These are phyloP conservation scores for Yamadazyma sp. DNA, from an alignment of 1,139 yeast genomes.

Conservation along the genomic window DNA sequence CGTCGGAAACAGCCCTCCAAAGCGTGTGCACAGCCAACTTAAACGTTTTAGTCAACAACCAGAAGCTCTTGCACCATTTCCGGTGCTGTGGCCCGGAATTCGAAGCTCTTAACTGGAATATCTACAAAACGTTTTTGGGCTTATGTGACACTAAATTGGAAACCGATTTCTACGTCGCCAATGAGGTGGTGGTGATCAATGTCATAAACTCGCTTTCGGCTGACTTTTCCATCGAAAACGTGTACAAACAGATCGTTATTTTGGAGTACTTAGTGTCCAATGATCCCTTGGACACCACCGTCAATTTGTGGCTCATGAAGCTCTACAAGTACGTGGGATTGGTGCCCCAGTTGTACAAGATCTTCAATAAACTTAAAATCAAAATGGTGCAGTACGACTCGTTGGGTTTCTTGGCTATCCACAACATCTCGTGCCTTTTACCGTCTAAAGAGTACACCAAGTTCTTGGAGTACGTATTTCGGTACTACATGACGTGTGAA, in stretches of 20 bases:
- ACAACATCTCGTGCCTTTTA: conserved; percentile 28
- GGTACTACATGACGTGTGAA: conserved; percentile 53
- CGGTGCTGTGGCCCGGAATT: conserved; percentile 17
- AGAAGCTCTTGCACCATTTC: conserved; percentile 38
- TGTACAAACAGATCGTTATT: conserved; percentile 34
- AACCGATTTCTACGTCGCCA: conserved; percentile 66
- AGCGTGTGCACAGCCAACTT: conserved; percentile 23
- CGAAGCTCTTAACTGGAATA: conserved; percentile 27
- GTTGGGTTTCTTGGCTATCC: conserved; percentile 53
- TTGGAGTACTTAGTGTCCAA: conserved; percentile 48
- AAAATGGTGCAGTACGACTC: conserved; percentile 83
- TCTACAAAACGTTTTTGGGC: conserved; percentile 31
- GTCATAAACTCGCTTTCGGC: conserved; percentile 23
- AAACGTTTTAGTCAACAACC: conserved; percentile 47
- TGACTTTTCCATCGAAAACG: conserved; percentile 13
- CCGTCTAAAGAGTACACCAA: conserved; percentile 29
- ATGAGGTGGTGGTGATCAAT: conserved; percentile 60
- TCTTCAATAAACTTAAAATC: conserved; percentile 57
- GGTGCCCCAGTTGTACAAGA: conserved; percentile 53
- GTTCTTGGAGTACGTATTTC: conserved; percentile 28
- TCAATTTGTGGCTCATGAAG: conserved; percentile 69
- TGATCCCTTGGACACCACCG: conserved; percentile 66
- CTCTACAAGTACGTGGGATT: conserved; percentile 51
- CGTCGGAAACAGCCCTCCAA: conserved; percentile 9
- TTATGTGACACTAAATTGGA: conserved; percentile 38